A percentile compares a stretch with the other conserved stretches of the same genome.
phyloP scores from a whole-genome alignment of 257 asterid genomes.

The Cynanchum wilfordii region DNA sequence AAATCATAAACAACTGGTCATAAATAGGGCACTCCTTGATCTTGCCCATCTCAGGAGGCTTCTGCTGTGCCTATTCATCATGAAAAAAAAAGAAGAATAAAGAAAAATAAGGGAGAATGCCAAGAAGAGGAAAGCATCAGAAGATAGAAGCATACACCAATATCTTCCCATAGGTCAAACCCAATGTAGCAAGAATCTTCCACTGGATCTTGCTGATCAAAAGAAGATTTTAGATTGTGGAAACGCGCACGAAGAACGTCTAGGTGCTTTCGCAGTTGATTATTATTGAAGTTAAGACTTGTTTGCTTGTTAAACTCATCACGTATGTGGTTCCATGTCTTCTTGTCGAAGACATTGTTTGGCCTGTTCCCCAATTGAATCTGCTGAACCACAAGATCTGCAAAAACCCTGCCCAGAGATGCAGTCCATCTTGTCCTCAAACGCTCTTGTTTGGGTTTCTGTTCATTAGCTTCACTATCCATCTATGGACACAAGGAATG shows the following conservation, averaged over 20 bases:
- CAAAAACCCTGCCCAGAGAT: conserved; percentile 69
- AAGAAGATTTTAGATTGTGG: conserved; percentile 56
- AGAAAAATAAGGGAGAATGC: neutral
- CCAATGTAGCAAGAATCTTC: conserved; percentile 73
- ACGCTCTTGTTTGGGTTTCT: conserved; percentile 79
- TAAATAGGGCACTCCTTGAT: conserved; percentile 79
- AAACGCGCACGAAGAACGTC: conserved; percentile 87
- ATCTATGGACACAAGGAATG: conserved; percentile 38
- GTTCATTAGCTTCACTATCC: conserved; percentile 63
- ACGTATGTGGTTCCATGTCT: conserved; percentile 83
- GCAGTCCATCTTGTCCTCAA: conserved; percentile 92
- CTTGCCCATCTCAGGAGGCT: conserved; percentile 67
- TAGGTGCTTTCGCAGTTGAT: conserved; percentile 87
- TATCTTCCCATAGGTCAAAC: conserved; percentile 92
- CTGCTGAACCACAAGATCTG: conserved; percentile 81
- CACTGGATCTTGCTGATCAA: conserved; percentile 46
- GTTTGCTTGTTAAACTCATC: conserved; percentile 71
- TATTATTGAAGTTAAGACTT: conserved; percentile 72
- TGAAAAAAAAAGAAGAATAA: neutral
- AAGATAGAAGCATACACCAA: conserved; percentile 45
- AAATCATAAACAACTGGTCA: conserved; percentile 70
- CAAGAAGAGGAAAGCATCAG: neutral
- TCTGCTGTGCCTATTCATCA: conserved; percentile 56
- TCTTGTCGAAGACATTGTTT: conserved; percentile 85
- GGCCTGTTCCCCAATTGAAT: conserved; percentile 73